Evolutionary conservation across 495 filamentous ascomycete species (phyloP), one percentile per base, ranked within the genome.

Genomic region (Tuber microsphaerosporum): DNA sequence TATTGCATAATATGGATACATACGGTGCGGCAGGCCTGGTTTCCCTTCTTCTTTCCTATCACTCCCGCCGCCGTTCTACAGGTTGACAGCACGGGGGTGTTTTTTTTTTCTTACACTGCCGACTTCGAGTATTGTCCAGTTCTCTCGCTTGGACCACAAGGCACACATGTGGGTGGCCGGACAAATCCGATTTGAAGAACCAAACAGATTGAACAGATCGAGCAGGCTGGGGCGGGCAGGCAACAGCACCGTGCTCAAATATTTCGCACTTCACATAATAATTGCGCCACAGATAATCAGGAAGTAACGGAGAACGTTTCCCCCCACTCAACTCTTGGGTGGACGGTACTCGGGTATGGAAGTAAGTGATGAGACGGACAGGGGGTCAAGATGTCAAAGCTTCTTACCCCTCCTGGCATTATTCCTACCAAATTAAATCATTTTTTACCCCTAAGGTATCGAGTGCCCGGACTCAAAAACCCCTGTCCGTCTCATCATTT

Each of bases 1-100:
- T 65, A 65, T 65, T 65, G 56, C 31, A 65, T 65, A 65, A 65
- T 65, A 65, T 31, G 51, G 51, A 41, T 31, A 61, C n/a, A 61
- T 14, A 31, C n/a, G 51, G n/a, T 31, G 14, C 26, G 26, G 3
- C 14, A 65, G 10, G 26, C 14, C 56, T 31, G 26, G 26, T 14
- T 16, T 31, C 26, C 56, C 9, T 31, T 65, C 22, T 51, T 51
- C n/a, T 61, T 61, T 43, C 10, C 10, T 43, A 10, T 43, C 56
- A 17, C 26, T 26, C 56, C 14, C n/a, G 56, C 26, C 26, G 56
- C 26, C 56, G 14, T 65, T 34, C 34, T 34, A 10, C 26, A 65
- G 26, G 26, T 17, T 65, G 17, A 65, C 26, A 56, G 48, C 22
- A 65, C 14, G 56, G 56, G 56, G 51, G 56, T 26, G 56, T 3